A percentile compares a stretch with the other conserved stretches of the same genome.
Evolutionary conservation across 805 yeast species (phyloP).

Genomic region (Candida pseudofarinosa): DNA sequence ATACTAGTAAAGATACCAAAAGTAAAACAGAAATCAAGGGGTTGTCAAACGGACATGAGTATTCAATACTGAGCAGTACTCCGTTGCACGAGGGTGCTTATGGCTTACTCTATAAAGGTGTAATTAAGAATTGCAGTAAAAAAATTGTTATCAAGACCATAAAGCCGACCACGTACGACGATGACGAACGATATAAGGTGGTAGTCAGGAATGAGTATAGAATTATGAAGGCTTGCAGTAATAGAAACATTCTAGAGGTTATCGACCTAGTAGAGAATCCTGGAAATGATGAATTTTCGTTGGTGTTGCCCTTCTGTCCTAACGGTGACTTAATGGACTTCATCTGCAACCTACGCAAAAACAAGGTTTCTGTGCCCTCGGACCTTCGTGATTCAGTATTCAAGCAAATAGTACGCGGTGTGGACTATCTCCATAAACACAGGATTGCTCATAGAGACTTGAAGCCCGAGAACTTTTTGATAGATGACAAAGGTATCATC

Average conservation of each 20-base stretch:
- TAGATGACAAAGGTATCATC: conserved; percentile 42
- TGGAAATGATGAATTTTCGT: conserved; percentile 20
- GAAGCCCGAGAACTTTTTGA: conserved; percentile 51
- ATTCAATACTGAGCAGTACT: conserved; percentile 20
- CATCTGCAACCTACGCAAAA: conserved; percentile 35
- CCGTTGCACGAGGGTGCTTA: conserved; percentile 43
- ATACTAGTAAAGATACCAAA: neutral
- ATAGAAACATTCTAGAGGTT: conserved; percentile 26
- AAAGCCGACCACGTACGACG: conserved; percentile 15
- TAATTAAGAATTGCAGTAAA: conserved; percentile 15
- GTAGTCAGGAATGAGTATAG: conserved; percentile 29
- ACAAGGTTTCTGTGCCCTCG: conserved; percentile 24
- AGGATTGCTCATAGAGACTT: conserved; percentile 48
- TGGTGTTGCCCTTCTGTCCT: conserved; percentile 40
- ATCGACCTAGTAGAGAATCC: conserved; percentile 19
- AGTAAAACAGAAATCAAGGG: neutral
- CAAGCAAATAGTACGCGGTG: conserved; percentile 43
- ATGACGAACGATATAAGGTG: conserved; percentile 12
- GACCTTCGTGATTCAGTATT: conserved; percentile 44
- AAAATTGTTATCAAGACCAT: conserved; percentile 29
- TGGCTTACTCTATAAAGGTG: conserved; percentile 33
- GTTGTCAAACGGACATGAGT: conserved; percentile 11
- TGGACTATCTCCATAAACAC: conserved; percentile 39
- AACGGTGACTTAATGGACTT: conserved; percentile 47
- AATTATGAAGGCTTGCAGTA: conserved; percentile 21